These are phyloP conservation scores for Erucastrum elatum DNA, from an alignment of 345 rosid species.

Conservation along the genomic window DNA sequence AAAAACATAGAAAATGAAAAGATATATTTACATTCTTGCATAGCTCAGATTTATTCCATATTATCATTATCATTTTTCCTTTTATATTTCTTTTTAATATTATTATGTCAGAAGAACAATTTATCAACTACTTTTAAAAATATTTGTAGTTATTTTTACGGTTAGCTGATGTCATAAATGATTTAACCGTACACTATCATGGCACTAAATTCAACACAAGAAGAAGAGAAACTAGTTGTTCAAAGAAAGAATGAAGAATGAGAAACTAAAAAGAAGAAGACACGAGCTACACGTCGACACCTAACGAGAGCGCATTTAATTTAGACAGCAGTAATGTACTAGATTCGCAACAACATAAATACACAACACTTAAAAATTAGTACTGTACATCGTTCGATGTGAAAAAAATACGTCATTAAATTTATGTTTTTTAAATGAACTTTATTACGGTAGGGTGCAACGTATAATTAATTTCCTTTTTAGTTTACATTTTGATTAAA, in stretches of 20 bases:
- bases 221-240: background rate
- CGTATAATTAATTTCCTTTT: constrained; percentile 17
- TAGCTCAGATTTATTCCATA: background rate
- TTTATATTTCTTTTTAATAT: background rate
- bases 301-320: constrained; percentile 21
- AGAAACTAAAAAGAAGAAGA: background rate
- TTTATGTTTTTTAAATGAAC: background rate
- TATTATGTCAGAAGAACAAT: background rate
- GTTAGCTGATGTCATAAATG: constrained; percentile 10
- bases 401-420: background rate
- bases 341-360: constrained; percentile 31
- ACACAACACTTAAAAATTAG: background rate
- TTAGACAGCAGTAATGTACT: constrained; percentile 31
- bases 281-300: background rate
- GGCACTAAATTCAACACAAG: constrained; percentile 14
- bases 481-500: background rate
- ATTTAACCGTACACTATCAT: background rate
- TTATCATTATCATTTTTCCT: background rate
- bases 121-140: background rate
- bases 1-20: background rate
- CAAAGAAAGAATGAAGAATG: background rate
- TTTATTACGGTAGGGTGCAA: constrained; percentile 18
- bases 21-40: background rate
- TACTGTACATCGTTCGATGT: background rate
- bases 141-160: background rate